A percentile compares a stretch with the other conserved stretches of the same genome.
These are phyloP conservation scores for Rhypophila decipiens DNA, from an alignment of 495 filamentous ascomycete species.

Conservation along the genomic window DNA sequence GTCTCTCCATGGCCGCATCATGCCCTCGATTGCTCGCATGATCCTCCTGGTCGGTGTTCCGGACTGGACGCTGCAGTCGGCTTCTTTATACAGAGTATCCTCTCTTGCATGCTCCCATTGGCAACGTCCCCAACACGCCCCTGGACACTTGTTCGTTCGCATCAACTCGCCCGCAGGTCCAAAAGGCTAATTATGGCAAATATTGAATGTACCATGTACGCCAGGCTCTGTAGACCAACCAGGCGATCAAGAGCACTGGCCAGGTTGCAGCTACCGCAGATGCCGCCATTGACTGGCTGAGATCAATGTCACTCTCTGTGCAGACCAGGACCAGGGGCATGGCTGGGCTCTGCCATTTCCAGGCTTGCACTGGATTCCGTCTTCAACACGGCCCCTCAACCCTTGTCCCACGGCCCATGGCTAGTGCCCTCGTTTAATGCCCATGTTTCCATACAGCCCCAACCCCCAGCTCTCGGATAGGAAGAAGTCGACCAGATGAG, in stretches of 20 bases:
- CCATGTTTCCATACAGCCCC: constrained; percentile 20
- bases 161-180: constrained; percentile 14
- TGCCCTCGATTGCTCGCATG: not conserved
- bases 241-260: constrained; percentile 15
- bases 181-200: constrained; percentile 34
- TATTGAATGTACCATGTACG: constrained; percentile 31
- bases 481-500: constrained; percentile 9
- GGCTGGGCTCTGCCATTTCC: constrained; percentile 8
- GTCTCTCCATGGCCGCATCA: not conserved
- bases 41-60: not conserved
- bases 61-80: not conserved
- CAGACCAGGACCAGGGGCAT: constrained; percentile 20
- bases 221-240: constrained; percentile 22
- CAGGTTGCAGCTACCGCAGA: constrained; percentile 13
- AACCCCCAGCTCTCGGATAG: constrained; percentile 1
- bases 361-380: constrained; percentile 1
- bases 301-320: constrained; percentile 23
- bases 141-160: not conserved
- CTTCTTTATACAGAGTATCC: not conserved
- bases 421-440: constrained; percentile 17
- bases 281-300: constrained; percentile 20
- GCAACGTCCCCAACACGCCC: not conserved
- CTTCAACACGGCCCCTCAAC: constrained; percentile 16
- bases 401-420: constrained; percentile 7
- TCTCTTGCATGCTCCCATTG: constrained; percentile 1